Evolutionary conservation across 805 yeast genomes (phyloP).

Genomic region (Wickerhamiella allomyrinae): DNA sequence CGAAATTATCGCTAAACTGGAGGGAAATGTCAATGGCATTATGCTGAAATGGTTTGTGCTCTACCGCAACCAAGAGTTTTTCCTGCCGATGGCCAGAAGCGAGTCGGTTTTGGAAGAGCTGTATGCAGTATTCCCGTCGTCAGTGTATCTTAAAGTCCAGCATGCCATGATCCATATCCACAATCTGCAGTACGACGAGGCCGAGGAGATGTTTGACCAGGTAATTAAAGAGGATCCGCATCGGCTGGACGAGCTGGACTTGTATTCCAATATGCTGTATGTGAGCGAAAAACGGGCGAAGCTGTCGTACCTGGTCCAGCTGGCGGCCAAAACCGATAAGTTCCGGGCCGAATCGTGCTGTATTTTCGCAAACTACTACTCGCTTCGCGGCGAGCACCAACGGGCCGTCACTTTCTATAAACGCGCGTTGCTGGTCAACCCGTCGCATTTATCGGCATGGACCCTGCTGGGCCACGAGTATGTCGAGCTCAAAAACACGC

Average conservation of each 20-base stretch:
- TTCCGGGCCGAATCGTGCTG: slow-evolving; percentile 92
- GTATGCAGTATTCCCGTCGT: slow-evolving; percentile 48
- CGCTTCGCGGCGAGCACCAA: slow-evolving; percentile 85
- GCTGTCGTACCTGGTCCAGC: slow-evolving; percentile 73
- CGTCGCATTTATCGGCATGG: slow-evolving; percentile 83
- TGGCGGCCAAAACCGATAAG: slow-evolving; percentile 66
- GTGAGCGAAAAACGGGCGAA: slow-evolving; percentile 85
- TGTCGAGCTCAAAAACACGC: slow-evolving; percentile 88
- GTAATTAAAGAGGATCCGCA: slow-evolving; percentile 65
- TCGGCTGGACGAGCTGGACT: slow-evolving; percentile 79
- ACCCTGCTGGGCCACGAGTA: slow-evolving; percentile 98
- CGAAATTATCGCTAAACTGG: slow-evolving; percentile 4
- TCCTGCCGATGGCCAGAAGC: slow-evolving; percentile 35
- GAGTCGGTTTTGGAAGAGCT: slow-evolving; percentile 37
- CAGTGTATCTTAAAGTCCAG: slow-evolving; percentile 63
- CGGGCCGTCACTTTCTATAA: slow-evolving; percentile 87
- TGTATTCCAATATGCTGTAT: slow-evolving; percentile 85
- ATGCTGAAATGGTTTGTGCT: slow-evolving; percentile 50
- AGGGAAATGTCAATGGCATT: slow-evolving; percentile 12
- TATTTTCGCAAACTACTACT: slow-evolving; percentile 83
- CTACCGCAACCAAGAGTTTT: slow-evolving; percentile 58
- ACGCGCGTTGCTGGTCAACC: slow-evolving; percentile 70
- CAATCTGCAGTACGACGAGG: slow-evolving; percentile 67
- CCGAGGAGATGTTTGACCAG: slow-evolving; percentile 67
- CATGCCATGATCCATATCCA: slow-evolving; percentile 72